Evolutionary conservation across 805 yeast genomes (phyloP).

Genomic region (Metschnikowia dekortorum): DNA sequence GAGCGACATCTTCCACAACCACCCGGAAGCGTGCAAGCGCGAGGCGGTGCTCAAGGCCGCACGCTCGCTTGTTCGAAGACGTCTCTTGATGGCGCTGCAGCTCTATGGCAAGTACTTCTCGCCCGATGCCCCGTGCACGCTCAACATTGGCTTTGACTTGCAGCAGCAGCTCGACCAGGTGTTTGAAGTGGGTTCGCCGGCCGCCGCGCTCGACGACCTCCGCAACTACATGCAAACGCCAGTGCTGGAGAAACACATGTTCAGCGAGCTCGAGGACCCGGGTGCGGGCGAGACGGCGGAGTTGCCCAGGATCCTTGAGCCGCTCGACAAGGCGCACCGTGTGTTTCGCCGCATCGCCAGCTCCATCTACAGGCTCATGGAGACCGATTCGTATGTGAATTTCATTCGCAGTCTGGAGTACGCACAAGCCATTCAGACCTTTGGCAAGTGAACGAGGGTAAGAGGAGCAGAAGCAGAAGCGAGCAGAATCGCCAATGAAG

Average conservation of each 20-base stretch:
- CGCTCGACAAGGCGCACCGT: slow-evolving; percentile 14
- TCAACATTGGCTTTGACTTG: slow-evolving; percentile 60
- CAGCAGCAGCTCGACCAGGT: slow-evolving; percentile 40
- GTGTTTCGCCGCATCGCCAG: slow-evolving; percentile 46
- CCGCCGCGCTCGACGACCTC: slow-evolving; percentile 4
- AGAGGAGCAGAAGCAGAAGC: neutral
- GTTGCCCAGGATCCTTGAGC: slow-evolving; percentile 6
- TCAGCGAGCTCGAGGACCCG: neutral
- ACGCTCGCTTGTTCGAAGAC: slow-evolving; percentile 44
- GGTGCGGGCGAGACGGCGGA: neutral
- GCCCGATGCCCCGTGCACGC: slow-evolving; percentile 60
- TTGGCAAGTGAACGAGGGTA: neutral
- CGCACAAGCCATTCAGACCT: slow-evolving; percentile 14
- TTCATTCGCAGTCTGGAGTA: slow-evolving; percentile 40
- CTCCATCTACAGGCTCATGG: slow-evolving; percentile 58
- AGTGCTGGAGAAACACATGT: neutral
- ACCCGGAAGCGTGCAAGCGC: slow-evolving; percentile 15
- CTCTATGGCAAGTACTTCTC: slow-evolving; percentile 65
- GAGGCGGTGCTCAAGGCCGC: slow-evolving; percentile 9
- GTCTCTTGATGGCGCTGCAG: slow-evolving; percentile 57
- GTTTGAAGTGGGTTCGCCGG: neutral
- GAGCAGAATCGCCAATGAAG: neutral
- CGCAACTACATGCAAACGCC: slow-evolving; percentile 14
- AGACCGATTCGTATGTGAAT: slow-evolving; percentile 69
- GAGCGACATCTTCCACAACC: slow-evolving; percentile 6